Conservation (phyloP, 768 basidiomycete genomes). For the Suillus fuscotomentosus region DNA sequence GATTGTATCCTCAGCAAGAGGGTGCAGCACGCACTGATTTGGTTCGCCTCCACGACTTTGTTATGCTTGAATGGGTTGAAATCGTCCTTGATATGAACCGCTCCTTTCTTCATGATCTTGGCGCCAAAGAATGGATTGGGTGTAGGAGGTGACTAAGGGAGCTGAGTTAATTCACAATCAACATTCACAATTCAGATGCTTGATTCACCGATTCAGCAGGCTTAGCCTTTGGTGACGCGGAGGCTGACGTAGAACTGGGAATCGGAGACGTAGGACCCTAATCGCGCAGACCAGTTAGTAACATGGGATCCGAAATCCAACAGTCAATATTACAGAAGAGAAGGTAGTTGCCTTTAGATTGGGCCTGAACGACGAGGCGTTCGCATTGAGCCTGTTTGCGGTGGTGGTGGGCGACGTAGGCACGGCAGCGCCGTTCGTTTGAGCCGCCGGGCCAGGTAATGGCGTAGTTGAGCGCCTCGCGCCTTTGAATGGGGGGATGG, state of each 20-base stretch:
- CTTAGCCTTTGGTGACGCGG: conserved; percentile 64
- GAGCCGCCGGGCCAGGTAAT: conserved; percentile 9
- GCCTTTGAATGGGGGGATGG: conserved; percentile 91
- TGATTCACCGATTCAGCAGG: conserved; percentile 47
- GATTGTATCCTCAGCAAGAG: not conserved
- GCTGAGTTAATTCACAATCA: conserved; percentile 12
- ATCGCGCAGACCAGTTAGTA: conserved; percentile 21
- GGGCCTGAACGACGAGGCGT: conserved; percentile 89
- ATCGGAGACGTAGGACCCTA: conserved; percentile 50
- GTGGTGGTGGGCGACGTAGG: conserved; percentile 53
- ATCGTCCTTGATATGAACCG: conserved; percentile 90
- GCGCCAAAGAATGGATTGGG: conserved; percentile 92
- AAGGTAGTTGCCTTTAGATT: conserved; percentile 78
- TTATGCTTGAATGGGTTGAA: conserved; percentile 95
- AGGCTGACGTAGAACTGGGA: conserved; percentile 38
- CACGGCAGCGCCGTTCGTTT: conserved; percentile 31
- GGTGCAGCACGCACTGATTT: conserved; percentile 58
- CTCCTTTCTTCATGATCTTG: conserved; percentile 70
- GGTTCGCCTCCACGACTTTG: conserved; percentile 73
- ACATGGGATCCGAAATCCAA: conserved; percentile 7
- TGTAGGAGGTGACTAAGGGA: conserved; percentile 39
- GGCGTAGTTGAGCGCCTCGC: conserved; percentile 38
- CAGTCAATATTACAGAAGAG: conserved; percentile 52
- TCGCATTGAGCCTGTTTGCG: conserved; percentile 75
- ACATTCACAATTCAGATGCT: conserved; percentile 8